These are phyloP conservation scores for Pythium pyrilobum DNA, from an alignment of 352 stramenopile genomes.

Conservation along the genomic window DNA sequence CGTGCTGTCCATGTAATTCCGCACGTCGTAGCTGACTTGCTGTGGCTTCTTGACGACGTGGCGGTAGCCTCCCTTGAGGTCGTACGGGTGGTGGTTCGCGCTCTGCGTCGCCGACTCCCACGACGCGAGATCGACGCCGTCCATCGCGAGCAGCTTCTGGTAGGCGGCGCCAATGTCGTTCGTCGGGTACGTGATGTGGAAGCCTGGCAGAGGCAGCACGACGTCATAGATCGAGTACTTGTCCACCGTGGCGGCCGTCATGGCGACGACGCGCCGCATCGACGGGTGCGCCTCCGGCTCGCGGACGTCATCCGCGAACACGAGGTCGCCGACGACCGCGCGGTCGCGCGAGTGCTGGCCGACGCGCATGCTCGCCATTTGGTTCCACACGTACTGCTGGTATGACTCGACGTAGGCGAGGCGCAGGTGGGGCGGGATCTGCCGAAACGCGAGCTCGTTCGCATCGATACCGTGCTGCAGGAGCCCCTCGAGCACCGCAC, in stretches of 20 bases:
- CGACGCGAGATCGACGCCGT: conserved; percentile 29
- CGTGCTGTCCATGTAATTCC: conserved; percentile 67
- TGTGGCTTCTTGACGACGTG: conserved; percentile 59
- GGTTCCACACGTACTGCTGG: conserved; percentile 95
- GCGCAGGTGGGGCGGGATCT: conserved; percentile 55
- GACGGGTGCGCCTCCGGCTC: too few species aligned
- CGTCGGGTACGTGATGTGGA: conserved; percentile 75
- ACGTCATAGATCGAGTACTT: conserved; percentile 91
- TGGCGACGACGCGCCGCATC: too few species aligned
- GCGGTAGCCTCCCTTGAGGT: conserved; percentile 76
- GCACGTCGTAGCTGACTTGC: conserved; percentile 69
- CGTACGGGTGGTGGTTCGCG: conserved; percentile 48
- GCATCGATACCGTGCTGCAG: conserved; percentile 72
- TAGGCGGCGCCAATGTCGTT: conserved; percentile 47
- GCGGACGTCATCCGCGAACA: too few species aligned
- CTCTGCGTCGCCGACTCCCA: conserved; percentile 24
- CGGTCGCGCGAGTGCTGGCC: conserved; percentile 45
- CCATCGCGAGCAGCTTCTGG: conserved; percentile 24
- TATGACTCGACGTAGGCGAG: conserved; percentile 76
- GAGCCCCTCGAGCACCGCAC: conserved; percentile 64
- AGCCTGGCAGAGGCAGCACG: conserved; percentile 92
- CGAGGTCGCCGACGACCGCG: conserved; percentile 88
- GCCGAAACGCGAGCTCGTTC: conserved; percentile 64
- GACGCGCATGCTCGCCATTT: conserved; percentile 89
- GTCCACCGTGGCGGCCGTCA: not conserved